Conservation (phyloP, 2,329 filamentous ascomycete genomes). For the Aspergillus pseudotamarii region DNA sequence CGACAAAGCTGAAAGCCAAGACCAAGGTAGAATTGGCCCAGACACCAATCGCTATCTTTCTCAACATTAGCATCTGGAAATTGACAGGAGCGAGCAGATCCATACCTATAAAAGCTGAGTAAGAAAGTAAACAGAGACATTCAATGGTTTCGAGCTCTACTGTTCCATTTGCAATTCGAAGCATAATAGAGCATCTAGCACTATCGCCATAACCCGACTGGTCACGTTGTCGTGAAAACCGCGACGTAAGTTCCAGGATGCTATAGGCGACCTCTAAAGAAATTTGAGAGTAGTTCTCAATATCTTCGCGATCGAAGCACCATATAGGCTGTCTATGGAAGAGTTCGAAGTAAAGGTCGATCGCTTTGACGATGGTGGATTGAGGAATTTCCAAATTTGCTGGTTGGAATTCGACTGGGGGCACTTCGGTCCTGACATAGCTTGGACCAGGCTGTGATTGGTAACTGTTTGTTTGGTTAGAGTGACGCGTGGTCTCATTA, state of each 20-base stretch:
- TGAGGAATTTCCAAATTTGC: too few species aligned
- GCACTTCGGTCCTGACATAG: too few species aligned
- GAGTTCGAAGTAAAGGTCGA: too few species aligned
- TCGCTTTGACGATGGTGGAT: too few species aligned
- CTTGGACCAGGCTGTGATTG: too few species aligned
- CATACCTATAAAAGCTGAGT: conserved; percentile 54
- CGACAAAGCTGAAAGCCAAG: conserved; percentile 55
- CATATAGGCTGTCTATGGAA: too few species aligned
- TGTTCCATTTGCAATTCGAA: conserved; percentile 54
- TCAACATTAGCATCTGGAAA: not conserved
- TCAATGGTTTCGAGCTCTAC: conserved; percentile 55
- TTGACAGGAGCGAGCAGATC: not conserved
- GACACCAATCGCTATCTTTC: conserved; percentile 52
- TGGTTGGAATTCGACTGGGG: too few species aligned
- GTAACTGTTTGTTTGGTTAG: too few species aligned
- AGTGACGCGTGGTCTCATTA: too few species aligned
- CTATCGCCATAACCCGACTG: conserved; percentile 41
- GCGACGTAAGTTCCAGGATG: conserved; percentile 35
- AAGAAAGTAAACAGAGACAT: conserved; percentile 54
- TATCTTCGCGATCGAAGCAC: too few species aligned
- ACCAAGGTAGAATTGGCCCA: conserved; percentile 55
- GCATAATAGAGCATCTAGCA: conserved; percentile 46
- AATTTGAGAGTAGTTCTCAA: too few species aligned
- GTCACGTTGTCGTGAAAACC: conserved; percentile 33
- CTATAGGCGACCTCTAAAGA: conserved; percentile 20